Base-by-base conservation (phyloP, 805 yeast species). In the Dipodascus geniculatus region DNA sequence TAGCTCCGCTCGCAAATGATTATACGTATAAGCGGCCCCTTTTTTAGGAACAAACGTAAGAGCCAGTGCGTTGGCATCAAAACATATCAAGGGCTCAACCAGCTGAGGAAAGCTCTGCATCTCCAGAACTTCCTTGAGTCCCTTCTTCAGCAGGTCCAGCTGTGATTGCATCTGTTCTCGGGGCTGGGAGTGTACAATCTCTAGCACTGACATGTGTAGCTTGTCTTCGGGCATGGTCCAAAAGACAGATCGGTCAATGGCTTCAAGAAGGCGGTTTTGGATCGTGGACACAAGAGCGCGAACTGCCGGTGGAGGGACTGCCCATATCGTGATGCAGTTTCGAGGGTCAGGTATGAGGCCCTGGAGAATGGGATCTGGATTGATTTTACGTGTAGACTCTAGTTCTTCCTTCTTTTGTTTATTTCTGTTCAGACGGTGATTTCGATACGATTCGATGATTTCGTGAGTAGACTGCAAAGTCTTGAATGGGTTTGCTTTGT, bases 191-290 rank as follows among this genome's bases (percentile, higher is more conserved):
- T 53, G 55, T 2, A 52, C 55, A 16, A 53, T 49, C 23, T 53
- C 55, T 22, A 53, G 22, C n/a, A 51, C 50, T 20, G 54, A 51
- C 51, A 53, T 3, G 20, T 53, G 55, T 2, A 53, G 54, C 22
- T 49, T 42, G 8, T 51, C 51, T 20, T 49, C 47, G 8, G 55
- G 55, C 54, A 51, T 53, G 24, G 38, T 33, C 55, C 55, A 53
- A 16, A 38, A 38, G 11, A n/a, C 6, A 6, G 17, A 14, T 6
- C 8, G 20, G 20, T 38, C 19, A 3, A 38, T 38, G 44, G 44
- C 44, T n/a, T 38, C 14, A 6, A 17, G 20, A 2, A 53, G 42
- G 16, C 50, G 49, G 19, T 22, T 47, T 47, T 47, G 49, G 19
- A 47, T 22, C 16, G 4, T 9, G 8, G 31, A 9, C 11, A 47